A percentile compares a stretch with the other conserved stretches of the same genome.
Conservation (phyloP, 2,329 filamentous ascomycete genomes). For the Helotiales sp. region DNA sequence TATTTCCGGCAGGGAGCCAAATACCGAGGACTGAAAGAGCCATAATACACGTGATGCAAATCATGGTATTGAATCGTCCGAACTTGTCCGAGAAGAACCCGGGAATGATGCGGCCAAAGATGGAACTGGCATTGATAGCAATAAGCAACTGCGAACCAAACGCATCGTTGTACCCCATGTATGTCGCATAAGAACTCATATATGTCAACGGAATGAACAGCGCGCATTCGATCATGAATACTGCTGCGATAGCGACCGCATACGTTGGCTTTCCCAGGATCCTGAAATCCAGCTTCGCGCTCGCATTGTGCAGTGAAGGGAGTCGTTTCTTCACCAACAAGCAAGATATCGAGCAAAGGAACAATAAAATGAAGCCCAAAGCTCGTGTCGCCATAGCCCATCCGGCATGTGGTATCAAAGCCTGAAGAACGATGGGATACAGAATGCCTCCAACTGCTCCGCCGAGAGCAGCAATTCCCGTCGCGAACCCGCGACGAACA, state of each 20-base stretch:
- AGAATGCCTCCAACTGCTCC: constrained; percentile 70
- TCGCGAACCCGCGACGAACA: constrained; percentile 71
- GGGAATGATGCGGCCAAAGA: constrained; percentile 75
- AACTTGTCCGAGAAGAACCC: constrained; percentile 78
- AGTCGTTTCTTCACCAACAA: constrained; percentile 52
- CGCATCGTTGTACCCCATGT: constrained; percentile 58
- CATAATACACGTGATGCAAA: constrained; percentile 53
- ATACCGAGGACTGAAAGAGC: constrained; percentile 58
- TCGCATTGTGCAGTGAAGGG: constrained; percentile 55
- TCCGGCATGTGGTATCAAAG: constrained; percentile 30
- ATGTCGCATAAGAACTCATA: constrained; percentile 73
- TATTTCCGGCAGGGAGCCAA: constrained; percentile 70
- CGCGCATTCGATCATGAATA: constrained; percentile 74
- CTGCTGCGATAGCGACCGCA: constrained; percentile 61
- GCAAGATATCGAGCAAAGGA: constrained; percentile 25
- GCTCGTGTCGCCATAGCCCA: constrained; percentile 32
- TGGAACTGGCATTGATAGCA: constrained; percentile 79
- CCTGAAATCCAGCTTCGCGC: constrained; percentile 60
- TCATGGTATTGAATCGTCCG: constrained; percentile 84
- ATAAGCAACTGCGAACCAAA: constrained; percentile 79
- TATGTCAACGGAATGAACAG: constrained; percentile 82
- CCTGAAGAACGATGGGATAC: constrained; percentile 51
- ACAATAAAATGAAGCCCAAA: constrained; percentile 29
- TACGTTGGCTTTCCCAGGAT: constrained; percentile 66
- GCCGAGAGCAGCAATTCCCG: constrained; percentile 77